A percentile compares a stretch with the other conserved stretches of the same genome.
phyloP scores from a whole-genome alignment of 495 filamentous ascomycete species.

The Aspergillus ellipticus region DNA sequence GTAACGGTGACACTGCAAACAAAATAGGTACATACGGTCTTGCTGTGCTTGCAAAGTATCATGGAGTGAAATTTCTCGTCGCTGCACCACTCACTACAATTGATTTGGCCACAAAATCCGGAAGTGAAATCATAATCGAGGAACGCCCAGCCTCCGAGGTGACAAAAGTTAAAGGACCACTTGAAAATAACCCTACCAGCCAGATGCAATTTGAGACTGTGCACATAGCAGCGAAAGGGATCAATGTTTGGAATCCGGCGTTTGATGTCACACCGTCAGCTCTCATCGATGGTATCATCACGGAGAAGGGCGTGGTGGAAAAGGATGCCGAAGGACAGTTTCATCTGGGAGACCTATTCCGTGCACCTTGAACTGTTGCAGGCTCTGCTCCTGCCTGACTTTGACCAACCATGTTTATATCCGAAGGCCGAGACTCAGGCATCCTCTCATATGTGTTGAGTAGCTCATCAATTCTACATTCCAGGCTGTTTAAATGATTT shows the following conservation, averaged over 20 bases:
- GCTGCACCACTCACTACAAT: constrained; percentile 94
- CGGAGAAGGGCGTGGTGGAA: constrained; percentile 83
- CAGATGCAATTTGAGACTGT: constrained; percentile 62
- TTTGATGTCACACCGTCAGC: constrained; percentile 89
- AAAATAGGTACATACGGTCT: constrained; percentile 97
- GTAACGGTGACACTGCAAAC: constrained; percentile 96
- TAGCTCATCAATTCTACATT: constrained; percentile 56
- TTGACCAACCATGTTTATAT: constrained; percentile 2
- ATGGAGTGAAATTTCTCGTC: constrained; percentile 90
- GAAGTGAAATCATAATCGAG: constrained; percentile 80
- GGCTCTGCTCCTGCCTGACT: constrained; percentile 5
- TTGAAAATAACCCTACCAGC: constrained; percentile 43
- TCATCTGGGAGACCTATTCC: constrained; percentile 58
- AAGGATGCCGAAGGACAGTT: constrained; percentile 73
- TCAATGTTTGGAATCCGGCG: constrained; percentile 90
- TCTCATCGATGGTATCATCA: constrained; percentile 91
- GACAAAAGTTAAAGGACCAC: constrained; percentile 72
- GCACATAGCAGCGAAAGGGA: constrained; percentile 74
- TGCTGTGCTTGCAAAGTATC: constrained; percentile 78
- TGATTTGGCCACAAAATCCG: constrained; percentile 73
- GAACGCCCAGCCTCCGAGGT: constrained; percentile 75
- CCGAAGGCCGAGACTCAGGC: too few species aligned
- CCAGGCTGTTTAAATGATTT: constrained; percentile 48
- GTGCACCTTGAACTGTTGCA: constrained; percentile 15
- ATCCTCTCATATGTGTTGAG: constrained; percentile 36